Percentiles rank a stretch among this genome's conserved stretches.
Evolutionary conservation across 129 eudicot genomes (phyloP).

Genomic region (Flaveria linearis): DNA sequence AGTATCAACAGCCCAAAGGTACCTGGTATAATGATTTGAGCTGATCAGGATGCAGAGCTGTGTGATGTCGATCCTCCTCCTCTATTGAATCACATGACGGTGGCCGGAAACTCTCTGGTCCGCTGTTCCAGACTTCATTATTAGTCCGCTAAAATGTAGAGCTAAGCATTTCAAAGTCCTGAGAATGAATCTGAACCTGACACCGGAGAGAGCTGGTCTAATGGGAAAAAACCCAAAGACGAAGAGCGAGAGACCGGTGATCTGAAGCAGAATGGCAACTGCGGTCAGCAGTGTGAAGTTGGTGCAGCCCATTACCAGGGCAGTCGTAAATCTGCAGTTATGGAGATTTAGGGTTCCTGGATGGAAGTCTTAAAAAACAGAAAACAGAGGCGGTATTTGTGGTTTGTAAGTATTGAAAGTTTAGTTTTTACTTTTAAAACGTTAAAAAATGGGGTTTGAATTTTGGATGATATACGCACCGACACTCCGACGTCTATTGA

Average conservation of each 20-base stretch:
- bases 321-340: too few relatives aligned
- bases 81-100: conserved; percentile 41
- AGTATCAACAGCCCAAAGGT: background rate
- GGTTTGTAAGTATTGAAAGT: too few relatives aligned
- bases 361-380: too few relatives aligned
- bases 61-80: conserved; percentile 33
- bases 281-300: conserved; percentile 49
- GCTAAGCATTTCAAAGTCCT: background rate
- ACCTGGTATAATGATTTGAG: conserved; percentile 74
- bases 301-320: conserved; percentile 42
- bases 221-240: conserved; percentile 89
- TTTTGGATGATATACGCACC: too few relatives aligned
- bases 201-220: conserved; percentile 77
- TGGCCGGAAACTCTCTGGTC: conserved; percentile 69
- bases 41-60: conserved; percentile 50
- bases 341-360: too few relatives aligned
- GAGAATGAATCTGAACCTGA: conserved; percentile 40
- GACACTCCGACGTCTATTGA: too few relatives aligned
- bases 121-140: conserved; percentile 38
- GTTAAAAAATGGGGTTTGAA: too few relatives aligned
- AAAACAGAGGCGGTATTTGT: too few relatives aligned
- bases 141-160: background rate
- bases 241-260: conserved; percentile 74
- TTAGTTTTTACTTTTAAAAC: too few relatives aligned
- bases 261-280: conserved; percentile 53